phyloP scores from a whole-genome alignment of 2,329 filamentous ascomycete genomes.

The Phialophora chinensis region DNA sequence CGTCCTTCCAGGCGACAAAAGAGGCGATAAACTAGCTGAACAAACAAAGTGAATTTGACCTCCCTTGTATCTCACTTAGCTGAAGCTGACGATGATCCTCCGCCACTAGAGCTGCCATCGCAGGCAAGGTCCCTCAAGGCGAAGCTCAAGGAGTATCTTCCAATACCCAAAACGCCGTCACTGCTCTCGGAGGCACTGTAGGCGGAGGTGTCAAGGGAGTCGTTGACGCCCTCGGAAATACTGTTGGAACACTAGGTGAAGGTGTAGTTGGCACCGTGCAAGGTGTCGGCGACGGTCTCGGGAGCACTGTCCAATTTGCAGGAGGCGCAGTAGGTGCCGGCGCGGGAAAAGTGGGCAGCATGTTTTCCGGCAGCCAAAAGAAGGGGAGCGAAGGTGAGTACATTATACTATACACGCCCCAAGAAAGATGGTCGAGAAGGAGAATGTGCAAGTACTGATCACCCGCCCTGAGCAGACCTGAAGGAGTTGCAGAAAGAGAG shows the following conservation, averaged over 20 bases:
- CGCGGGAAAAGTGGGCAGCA: conserved; percentile 31
- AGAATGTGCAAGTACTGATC: neutral
- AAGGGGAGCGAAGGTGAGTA: conserved; percentile 25
- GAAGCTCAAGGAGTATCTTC: conserved; percentile 31
- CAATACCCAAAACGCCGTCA: conserved; percentile 33
- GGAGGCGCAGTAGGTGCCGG: conserved; percentile 36
- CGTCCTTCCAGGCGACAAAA: conserved; percentile 34
- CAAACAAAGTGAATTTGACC: conserved; percentile 29
- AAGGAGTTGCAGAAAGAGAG: conserved; percentile 24
- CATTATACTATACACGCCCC: too few species aligned
- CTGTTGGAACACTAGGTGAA: conserved; percentile 34
- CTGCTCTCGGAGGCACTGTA: conserved; percentile 34
- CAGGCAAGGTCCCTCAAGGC: conserved; percentile 30
- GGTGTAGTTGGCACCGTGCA: conserved; percentile 33
- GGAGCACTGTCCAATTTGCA: conserved; percentile 34
- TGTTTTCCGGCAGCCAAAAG: conserved; percentile 26
- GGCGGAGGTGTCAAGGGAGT: conserved; percentile 37
- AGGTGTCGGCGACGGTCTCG: conserved; percentile 16
- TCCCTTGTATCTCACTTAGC: neutral
- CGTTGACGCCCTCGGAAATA: conserved; percentile 36
- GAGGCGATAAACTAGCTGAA: conserved; percentile 28
- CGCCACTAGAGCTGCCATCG: conserved; percentile 26
- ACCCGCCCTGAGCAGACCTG: conserved; percentile 11
- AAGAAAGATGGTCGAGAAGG: neutral
- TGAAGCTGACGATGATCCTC: neutral